Conservation (phyloP, 192 early-diverging fungal species). For the Entomortierella beljakovae region DNA sequence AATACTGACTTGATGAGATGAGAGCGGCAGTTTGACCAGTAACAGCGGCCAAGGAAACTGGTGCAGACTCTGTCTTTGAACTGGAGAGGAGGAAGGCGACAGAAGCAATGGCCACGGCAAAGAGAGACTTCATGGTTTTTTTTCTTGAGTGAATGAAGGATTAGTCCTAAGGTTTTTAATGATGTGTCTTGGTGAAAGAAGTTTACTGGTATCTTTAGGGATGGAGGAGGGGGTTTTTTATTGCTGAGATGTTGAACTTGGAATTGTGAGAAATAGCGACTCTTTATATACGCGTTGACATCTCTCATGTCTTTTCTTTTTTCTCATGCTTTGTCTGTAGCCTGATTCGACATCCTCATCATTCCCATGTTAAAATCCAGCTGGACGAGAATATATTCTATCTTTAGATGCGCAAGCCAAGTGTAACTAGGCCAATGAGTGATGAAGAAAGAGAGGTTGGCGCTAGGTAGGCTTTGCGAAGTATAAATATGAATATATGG, state of each 20-base stretch:
- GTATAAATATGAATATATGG: too few relatives aligned
- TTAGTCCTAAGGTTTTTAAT: too few relatives aligned
- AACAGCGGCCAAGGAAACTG: neutral
- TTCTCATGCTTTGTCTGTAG: neutral
- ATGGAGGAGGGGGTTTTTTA: neutral
- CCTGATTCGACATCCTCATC: neutral
- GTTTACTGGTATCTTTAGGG: too few relatives aligned
- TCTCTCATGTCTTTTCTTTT: neutral
- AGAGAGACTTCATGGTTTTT: constrained; percentile 6
- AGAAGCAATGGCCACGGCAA: constrained; percentile 3
- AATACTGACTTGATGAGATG: constrained; percentile 26
- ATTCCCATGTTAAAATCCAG: neutral
- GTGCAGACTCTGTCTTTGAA: neutral
- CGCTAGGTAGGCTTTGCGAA: too few relatives aligned
- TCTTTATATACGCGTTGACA: neutral
- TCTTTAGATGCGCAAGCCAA: too few relatives aligned
- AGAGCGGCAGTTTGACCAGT: constrained; percentile 33
- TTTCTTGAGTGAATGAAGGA: neutral
- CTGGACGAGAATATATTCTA: neutral
- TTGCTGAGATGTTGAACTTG: neutral
- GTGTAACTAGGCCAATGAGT: too few relatives aligned
- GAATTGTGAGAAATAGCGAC: neutral
- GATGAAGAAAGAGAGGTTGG: too few relatives aligned
- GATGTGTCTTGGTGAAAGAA: too few relatives aligned
- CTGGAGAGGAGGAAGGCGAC: constrained; percentile 1